These are phyloP conservation scores for Coemansia sp. DNA, from an alignment of 192 early-diverging fungal genomes.

Conservation along the genomic window DNA sequence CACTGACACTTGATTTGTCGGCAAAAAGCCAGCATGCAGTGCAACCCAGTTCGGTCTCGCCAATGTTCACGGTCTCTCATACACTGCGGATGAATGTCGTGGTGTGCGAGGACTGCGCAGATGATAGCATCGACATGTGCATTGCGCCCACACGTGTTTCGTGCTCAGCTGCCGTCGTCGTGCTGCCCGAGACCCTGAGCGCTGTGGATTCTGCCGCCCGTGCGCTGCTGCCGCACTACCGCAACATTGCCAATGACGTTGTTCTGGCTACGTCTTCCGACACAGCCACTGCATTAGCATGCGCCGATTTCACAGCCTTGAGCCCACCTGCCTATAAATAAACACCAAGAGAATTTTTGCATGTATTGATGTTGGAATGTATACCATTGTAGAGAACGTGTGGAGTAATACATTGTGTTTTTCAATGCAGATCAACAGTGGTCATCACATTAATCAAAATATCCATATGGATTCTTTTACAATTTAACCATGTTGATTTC, in stretches of 20 bases:
- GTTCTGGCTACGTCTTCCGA: slow-evolving; percentile 20
- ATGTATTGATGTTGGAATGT: too few species aligned
- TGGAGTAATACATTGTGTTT: too few species aligned
- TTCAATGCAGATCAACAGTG: too few species aligned
- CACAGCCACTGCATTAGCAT: too few species aligned
- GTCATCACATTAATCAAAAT: too few species aligned
- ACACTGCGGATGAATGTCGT: slow-evolving; percentile 16
- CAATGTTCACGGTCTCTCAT: slow-evolving; percentile 38
- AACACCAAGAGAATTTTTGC: too few species aligned
- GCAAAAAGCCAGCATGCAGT: slow-evolving; percentile 6
- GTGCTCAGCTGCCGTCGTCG: slow-evolving; percentile 23
- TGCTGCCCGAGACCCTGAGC: slow-evolving; percentile 31
- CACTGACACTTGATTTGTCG: slow-evolving; percentile 16
- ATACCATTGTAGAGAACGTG: too few species aligned
- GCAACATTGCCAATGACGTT: slow-evolving; percentile 24
- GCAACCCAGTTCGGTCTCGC: slow-evolving; percentile 34
- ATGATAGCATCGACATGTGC: slow-evolving; percentile 1
- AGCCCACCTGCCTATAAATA: too few species aligned
- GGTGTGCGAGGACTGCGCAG: slow-evolving; percentile 17
- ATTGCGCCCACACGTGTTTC: slow-evolving; percentile 9
- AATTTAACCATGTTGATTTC: too few species aligned
- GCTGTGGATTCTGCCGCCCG: slow-evolving; percentile 5
- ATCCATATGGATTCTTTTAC: too few species aligned
- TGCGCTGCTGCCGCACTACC: slow-evolving; percentile 32
- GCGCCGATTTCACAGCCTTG: too few species aligned